Base-by-base conservation (phyloP, 106 monocot genomes). In the Chionographis japonica region DNA sequence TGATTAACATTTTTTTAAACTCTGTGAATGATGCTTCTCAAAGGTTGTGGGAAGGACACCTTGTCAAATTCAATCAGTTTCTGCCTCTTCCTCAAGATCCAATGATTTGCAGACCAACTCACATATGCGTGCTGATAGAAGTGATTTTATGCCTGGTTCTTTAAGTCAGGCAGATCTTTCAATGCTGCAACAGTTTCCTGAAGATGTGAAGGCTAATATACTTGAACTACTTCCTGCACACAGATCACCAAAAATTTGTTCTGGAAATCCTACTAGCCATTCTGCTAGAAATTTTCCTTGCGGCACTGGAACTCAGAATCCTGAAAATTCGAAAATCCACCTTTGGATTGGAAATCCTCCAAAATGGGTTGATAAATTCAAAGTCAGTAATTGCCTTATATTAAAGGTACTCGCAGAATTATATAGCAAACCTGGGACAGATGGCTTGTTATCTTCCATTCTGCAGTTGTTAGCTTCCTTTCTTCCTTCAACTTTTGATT, bases 331-430 rank as follows among this genome's bases (percentile, higher is more conserved):
- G 39, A 79, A 72, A 39, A 59, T 38, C 10, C 52, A 61, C 76
- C 72, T 92, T 5, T 89, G 82, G 80, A 73, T 54, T 49, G 92
- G 92, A 66, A 74, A 74, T 62, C 84, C 88, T 73, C 85, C 84
- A 62, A 81, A 75, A 38, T 98, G 86, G 92, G 75, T 87, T 51
- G 77, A 78, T 13, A 76, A 78, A 58, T 89, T 98, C 60, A 69
- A 57, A 74, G 36, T 27, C 63, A 80, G 81, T 51, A 75, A 66
- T 68, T 82, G 62, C 56, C 54, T 77, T 40, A 71, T 80, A 17
- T 66, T 94, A 62, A 94, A 82, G 52, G 14, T 64, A 60, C 56
- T 90, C 68, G 89, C 82, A 46, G 69, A 78, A 17, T 60, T 75
- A 17, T 75, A 86, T 70, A 19, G 54, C 19, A 69, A 76, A 67